A percentile compares a stretch with the other conserved stretches of the same genome.
Evolutionary conservation across 2,329 filamentous ascomycete genomes (phyloP).

Genomic region (Neofusicoccum laricinum): DNA sequence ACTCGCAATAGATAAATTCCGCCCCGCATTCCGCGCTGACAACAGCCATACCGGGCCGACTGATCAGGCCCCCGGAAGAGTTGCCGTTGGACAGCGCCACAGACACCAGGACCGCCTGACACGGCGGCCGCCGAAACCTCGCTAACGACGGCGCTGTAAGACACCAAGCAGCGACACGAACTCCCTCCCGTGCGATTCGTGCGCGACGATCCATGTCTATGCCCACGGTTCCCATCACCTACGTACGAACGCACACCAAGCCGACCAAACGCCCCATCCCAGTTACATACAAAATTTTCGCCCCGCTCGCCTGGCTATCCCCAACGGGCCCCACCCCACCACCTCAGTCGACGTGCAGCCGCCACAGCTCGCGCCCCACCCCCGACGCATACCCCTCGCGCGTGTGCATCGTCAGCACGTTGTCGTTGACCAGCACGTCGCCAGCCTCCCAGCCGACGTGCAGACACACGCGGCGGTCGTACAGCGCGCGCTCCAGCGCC

Average conservation of each 20-base stretch:
- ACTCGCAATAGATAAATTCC: no score
- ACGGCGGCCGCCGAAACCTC: background rate
- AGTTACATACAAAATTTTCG: no score
- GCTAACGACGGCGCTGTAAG: background rate
- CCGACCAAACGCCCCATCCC: no score
- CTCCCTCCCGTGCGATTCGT: no score
- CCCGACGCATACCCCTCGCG: slow-evolving; percentile 9
- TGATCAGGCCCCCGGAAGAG: background rate
- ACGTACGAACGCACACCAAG: no score
- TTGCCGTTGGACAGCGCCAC: background rate
- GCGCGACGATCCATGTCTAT: no score
- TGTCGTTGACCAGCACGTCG: slow-evolving; percentile 55
- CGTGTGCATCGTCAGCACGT: slow-evolving; percentile 50
- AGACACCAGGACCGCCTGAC: background rate
- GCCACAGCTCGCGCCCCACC: slow-evolving; percentile 14
- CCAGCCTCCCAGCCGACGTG: slow-evolving; percentile 55
- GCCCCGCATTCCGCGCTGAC: background rate
- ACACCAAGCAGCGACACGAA: no score
- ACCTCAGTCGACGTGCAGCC: slow-evolving; percentile 17
- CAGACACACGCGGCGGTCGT: slow-evolving; percentile 51
- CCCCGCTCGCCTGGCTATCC: no score
- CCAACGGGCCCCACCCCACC: no score
- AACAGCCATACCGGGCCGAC: background rate
- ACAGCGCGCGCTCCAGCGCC: slow-evolving; percentile 43
- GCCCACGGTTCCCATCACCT: no score